Conservation (phyloP, 345 rosid species). For the Hibiscus trionum region DNA sequence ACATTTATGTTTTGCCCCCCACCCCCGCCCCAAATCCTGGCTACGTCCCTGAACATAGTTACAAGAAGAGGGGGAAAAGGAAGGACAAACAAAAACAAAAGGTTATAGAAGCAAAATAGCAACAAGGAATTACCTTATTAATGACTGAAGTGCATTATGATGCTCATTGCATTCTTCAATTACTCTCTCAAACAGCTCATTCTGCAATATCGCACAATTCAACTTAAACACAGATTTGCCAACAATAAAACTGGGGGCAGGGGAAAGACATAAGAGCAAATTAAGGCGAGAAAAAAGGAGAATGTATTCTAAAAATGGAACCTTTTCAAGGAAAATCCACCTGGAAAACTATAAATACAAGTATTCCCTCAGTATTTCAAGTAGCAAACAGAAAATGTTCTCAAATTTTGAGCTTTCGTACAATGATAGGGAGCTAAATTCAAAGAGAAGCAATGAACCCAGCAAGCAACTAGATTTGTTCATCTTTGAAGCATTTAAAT, state of each 20-base stretch:
- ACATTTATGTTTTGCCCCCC: too few species aligned
- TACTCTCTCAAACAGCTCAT: constrained; percentile 48
- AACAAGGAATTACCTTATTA: constrained; percentile 35
- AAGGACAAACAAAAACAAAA: background rate
- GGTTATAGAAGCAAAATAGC: background rate
- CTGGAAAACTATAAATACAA: background rate
- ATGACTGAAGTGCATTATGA: constrained; percentile 48
- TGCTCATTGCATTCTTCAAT: constrained; percentile 52
- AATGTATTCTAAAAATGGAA: background rate
- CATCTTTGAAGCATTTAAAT: background rate
- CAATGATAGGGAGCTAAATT: background rate
- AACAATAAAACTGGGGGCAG: background rate
- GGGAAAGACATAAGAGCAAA: background rate
- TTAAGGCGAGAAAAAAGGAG: background rate
- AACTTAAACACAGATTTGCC: background rate
- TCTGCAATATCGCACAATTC: constrained; percentile 22
- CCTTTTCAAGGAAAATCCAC: background rate
- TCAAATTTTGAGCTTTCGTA: background rate
- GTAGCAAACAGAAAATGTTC: background rate
- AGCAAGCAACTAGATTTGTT: background rate
- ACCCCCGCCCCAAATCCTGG: too few species aligned
- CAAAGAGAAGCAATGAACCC: background rate
- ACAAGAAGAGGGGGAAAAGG: background rate
- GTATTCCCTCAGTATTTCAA: background rate
- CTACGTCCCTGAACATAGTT: background rate